phyloP scores from a whole-genome alignment of 164 flowering plant species.

The Piper longum region DNA sequence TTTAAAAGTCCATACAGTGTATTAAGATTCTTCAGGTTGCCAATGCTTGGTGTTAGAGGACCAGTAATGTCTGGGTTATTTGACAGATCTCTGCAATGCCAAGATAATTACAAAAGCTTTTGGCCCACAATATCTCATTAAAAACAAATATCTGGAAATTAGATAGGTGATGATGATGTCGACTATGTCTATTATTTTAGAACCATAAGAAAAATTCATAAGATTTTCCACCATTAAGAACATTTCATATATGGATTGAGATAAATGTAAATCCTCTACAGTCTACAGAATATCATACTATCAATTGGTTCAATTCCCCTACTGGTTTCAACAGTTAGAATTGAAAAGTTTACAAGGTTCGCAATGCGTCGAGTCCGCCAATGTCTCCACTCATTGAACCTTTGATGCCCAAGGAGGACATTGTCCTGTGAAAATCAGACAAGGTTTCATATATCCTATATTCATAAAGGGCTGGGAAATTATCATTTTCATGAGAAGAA shows the following conservation, averaged over 20 bases:
- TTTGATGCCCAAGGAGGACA: constrained; percentile 61
- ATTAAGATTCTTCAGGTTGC: constrained; percentile 46
- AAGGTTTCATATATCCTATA: not conserved
- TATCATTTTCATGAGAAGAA: constrained; percentile 7
- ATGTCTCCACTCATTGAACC: constrained; percentile 65
- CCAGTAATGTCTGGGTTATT: constrained; percentile 63
- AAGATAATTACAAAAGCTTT: not conserved
- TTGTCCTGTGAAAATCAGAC: constrained; percentile 31
- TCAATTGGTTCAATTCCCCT: too few species aligned
- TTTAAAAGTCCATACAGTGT: constrained; percentile 38
- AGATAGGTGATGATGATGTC: not conserved
- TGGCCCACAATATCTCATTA: not conserved
- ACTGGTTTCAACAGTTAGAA: not conserved
- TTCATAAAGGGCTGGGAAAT: not conserved
- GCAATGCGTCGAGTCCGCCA: constrained; percentile 59
- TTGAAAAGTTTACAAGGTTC: constrained; percentile 46
- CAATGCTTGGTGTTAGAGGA: constrained; percentile 46
- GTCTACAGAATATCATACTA: too few species aligned
- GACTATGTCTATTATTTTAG: too few species aligned
- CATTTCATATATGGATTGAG: not conserved
- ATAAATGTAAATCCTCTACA: not conserved
- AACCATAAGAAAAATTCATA: too few species aligned
- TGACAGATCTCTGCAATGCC: constrained; percentile 66
- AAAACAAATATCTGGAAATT: too few species aligned
- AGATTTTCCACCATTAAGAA: too few species aligned